Evolutionary conservation across 2,329 filamentous ascomycete species (phyloP).

Genomic region (Aspergillus persii): DNA sequence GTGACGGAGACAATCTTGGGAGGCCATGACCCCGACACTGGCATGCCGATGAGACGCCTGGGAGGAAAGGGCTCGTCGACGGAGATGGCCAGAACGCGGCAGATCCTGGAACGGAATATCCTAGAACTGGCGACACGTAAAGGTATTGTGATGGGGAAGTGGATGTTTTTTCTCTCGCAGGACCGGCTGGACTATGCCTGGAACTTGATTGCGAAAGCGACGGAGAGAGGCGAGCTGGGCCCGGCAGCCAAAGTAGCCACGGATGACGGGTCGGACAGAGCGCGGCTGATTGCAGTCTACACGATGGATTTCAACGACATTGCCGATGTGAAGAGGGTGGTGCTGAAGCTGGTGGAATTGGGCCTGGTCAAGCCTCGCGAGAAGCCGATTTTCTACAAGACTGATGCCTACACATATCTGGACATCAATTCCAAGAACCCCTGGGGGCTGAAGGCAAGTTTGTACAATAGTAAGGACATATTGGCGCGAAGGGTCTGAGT

Average conservation of each 20-base stretch:
- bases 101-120: conserved; percentile 54
- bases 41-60: neutral
- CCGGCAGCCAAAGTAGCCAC: conserved; percentile 71
- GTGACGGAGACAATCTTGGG: neutral
- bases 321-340: conserved; percentile 66
- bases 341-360: conserved; percentile 61
- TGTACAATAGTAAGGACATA: conserved; percentile 43
- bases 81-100: conserved; percentile 43
- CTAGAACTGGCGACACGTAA: conserved; percentile 59
- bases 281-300: conserved; percentile 71
- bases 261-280: conserved; percentile 39
- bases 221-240: conserved; percentile 68
- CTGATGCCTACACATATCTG: conserved; percentile 67
- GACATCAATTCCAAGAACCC: conserved; percentile 60
- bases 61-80: conserved; percentile 30
- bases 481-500: conserved; percentile 26
- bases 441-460: conserved; percentile 59
- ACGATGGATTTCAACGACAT: conserved; percentile 70
- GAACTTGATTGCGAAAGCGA: conserved; percentile 65
- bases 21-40: no score
- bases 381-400: conserved; percentile 72
- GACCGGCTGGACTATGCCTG: conserved; percentile 39
- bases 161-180: conserved; percentile 32
- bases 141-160: conserved; percentile 64
- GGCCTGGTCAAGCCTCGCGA: conserved; percentile 51